Evolutionary conservation across 352 stramenopile genomes (phyloP), one percentile per base, ranked within the genome.

Genomic region (Pythium dissimile): DNA sequence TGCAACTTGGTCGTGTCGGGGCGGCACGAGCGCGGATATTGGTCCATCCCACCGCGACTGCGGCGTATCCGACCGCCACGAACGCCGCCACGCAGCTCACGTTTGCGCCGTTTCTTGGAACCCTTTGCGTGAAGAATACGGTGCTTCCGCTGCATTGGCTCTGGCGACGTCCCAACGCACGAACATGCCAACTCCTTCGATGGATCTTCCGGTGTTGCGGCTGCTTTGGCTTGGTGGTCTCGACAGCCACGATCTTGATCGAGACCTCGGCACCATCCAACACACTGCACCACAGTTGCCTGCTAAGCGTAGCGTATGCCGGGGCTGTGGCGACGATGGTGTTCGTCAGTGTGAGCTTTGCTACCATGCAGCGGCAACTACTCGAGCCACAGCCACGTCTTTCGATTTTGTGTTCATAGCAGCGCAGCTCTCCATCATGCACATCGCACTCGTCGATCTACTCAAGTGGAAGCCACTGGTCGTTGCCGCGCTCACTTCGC

Each of bases 51-150:
- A 26, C 7, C 5, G 7, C 6, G 37, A 26, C 18, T 20, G n/a
- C 5, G 5, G 16, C 9, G n/a, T n/a, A n/a, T 41, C 13, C 37
- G 16, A 20, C 4, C 2, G n/a, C 7, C 18, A 26, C n/a, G 37
- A n/a, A n/a, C n/a, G 6, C 1, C 3, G 20, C 42, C 1, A 48
- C 42, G 21, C 42, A 48, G 42, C 42, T 48, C 5, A 20, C 20
- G 11, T 48, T 34, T 48, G 21, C 42, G 28, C 42, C 42, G 13
- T 21, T 34, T 10, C 21, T 31, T 6, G 30, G 45, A 62, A 41
- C 39, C 26, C 20, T 50, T 67, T 20, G 50, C 66, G 15, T 24
- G 53, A 11, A 54, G 66, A 26, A 42, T 60, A 7, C 16, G 62
- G 4, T 66, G 61, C 2, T 71, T 38, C 63, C 8, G 7, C 18